Conservation (phyloP, 2,329 filamentous ascomycete species). For the Podosphaera fusca region DNA sequence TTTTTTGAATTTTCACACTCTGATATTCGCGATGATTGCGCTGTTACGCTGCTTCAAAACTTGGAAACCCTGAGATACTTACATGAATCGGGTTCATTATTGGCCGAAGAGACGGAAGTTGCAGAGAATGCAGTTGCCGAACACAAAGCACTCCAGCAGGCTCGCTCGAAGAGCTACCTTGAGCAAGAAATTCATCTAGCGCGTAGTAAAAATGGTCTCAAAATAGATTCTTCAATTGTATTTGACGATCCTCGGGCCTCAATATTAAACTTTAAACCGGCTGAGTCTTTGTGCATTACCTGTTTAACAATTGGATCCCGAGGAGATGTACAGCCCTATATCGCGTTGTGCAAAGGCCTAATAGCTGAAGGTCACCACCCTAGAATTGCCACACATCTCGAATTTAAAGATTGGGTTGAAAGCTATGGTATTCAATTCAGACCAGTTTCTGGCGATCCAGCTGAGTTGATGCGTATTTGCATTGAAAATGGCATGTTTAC, state of each 20-base stretch:
- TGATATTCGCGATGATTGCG: slow-evolving; percentile 71
- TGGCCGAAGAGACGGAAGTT: slow-evolving; percentile 43
- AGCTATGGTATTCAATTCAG: slow-evolving; percentile 87
- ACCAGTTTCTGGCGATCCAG: slow-evolving; percentile 72
- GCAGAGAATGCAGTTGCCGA: slow-evolving; percentile 60
- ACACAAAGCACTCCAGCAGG: slow-evolving; percentile 56
- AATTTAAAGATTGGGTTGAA: slow-evolving; percentile 76
- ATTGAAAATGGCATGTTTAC: slow-evolving; percentile 97
- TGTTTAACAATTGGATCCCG: slow-evolving; percentile 90
- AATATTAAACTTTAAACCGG: slow-evolving; percentile 75
- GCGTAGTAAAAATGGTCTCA: slow-evolving; percentile 21
- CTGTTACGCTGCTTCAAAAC: slow-evolving; percentile 53
- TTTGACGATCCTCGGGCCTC: slow-evolving; percentile 81
- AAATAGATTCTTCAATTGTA: slow-evolving; percentile 43
- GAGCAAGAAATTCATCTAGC: slow-evolving; percentile 29
- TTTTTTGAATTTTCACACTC: slow-evolving; percentile 78
- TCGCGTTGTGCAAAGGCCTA: slow-evolving; percentile 79
- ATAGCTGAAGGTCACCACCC: slow-evolving; percentile 68
- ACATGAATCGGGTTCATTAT: slow-evolving; percentile 43
- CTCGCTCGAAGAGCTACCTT: slow-evolving; percentile 31
- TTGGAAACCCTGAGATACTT: slow-evolving; percentile 52
- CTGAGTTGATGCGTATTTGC: slow-evolving; percentile 84
- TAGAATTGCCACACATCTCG: slow-evolving; percentile 73
- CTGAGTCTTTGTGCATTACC: slow-evolving; percentile 57
- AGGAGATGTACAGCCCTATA: slow-evolving; percentile 93